These are phyloP conservation scores for Leptomonas seymouri DNA, from an alignment of 208 protist genomes.

Conservation along the genomic window DNA sequence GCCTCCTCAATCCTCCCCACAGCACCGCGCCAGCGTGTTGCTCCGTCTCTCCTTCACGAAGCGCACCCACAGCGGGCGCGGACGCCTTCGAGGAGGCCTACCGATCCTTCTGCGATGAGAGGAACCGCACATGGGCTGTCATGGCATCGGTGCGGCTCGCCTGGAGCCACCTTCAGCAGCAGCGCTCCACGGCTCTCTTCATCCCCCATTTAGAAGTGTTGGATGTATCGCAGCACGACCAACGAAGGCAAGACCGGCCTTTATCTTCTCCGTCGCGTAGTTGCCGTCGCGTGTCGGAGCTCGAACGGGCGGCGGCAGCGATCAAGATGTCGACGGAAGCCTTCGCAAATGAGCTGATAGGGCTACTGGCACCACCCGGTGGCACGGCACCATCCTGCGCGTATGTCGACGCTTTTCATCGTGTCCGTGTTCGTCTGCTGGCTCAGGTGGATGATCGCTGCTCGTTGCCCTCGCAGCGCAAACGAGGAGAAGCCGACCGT, in stretches of 20 bases:
- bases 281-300: slow-evolving; percentile 5
- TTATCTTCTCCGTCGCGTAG: neutral
- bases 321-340: neutral
- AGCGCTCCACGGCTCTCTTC: neutral
- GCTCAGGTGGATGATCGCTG: neutral
- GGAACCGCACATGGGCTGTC: slow-evolving; percentile 35
- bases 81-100: neutral
- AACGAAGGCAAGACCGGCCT: neutral
- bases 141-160: slow-evolving; percentile 39
- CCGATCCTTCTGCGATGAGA: slow-evolving; percentile 12
- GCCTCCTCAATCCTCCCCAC: no score
- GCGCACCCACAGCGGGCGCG: no score
- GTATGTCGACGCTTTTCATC: slow-evolving; percentile 4
- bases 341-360: neutral
- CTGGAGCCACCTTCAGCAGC: slow-evolving; percentile 43
- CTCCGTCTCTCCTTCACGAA: no score
- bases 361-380: neutral
- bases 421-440: slow-evolving; percentile 21
- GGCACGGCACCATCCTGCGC: neutral
- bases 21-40: no score
- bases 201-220: slow-evolving; percentile 20
- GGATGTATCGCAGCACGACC: neutral
- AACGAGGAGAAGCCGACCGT: no score
- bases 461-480: no score
- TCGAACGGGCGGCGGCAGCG: slow-evolving; percentile 7